phyloP scores from a whole-genome alignment of 805 yeast genomes.

The Komagataella ulmi region DNA sequence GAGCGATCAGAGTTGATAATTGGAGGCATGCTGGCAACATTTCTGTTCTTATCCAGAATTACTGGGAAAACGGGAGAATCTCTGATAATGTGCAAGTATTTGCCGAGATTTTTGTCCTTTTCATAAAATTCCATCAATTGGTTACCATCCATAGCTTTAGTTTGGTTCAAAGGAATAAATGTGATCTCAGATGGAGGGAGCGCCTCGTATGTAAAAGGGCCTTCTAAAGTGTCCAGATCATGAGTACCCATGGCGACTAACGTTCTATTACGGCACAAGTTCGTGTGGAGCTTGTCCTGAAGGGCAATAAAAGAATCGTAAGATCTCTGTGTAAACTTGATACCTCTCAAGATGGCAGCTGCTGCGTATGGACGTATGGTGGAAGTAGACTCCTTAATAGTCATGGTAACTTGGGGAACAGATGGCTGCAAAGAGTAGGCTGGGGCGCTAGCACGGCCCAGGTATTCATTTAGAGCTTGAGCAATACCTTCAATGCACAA shows the following conservation, averaged over 20 bases:
- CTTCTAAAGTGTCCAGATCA: constrained; percentile 67
- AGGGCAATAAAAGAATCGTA: constrained; percentile 91
- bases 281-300: constrained; percentile 92
- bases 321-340: constrained; percentile 68
- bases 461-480: constrained; percentile 82
- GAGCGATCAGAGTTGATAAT: constrained; percentile 88
- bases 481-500: constrained; percentile 97
- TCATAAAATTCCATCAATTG: constrained; percentile 83
- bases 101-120: constrained; percentile 80
- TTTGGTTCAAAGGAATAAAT: constrained; percentile 67
- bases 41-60: constrained; percentile 61
- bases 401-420: constrained; percentile 47
- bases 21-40: constrained; percentile 91
- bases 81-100: constrained; percentile 76
- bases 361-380: constrained; percentile 86
- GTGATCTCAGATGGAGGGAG: constrained; percentile 63
- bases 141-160: constrained; percentile 55
- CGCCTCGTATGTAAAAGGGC: constrained; percentile 84
- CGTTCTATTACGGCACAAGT: constrained; percentile 93
- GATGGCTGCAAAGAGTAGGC: constrained; percentile 48
- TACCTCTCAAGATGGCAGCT: constrained; percentile 81
- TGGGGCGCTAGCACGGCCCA: constrained; percentile 60
- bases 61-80: constrained; percentile 88
- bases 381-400: constrained; percentile 63
- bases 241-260: constrained; percentile 98